Percentiles rank a stretch among this genome's conserved stretches.
Evolutionary conservation across 768 basidiomycete genomes (phyloP).

Genomic region (Lentinula lateritia): DNA sequence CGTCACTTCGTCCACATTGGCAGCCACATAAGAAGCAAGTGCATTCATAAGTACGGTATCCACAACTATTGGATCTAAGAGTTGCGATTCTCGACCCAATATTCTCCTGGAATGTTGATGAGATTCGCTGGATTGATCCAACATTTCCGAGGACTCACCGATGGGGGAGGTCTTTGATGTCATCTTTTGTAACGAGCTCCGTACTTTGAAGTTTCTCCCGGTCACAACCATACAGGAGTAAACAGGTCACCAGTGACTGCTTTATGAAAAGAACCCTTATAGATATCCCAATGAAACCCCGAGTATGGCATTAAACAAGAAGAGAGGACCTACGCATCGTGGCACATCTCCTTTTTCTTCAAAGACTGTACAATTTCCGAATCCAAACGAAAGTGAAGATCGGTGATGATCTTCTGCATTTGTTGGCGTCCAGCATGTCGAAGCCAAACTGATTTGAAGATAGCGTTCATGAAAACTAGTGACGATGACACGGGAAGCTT

Average conservation of each 20-base stretch:
- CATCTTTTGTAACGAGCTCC: constrained; percentile 42
- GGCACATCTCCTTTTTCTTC: constrained; percentile 18
- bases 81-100: constrained; percentile 31
- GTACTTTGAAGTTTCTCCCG: constrained; percentile 36
- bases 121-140: background rate
- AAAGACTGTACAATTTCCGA: constrained; percentile 32
- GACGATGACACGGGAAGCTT: constrained; percentile 37
- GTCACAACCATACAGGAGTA: constrained; percentile 66
- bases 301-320: background rate
- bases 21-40: constrained; percentile 44
- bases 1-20: constrained; percentile 42
- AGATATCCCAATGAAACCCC: background rate
- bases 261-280: constrained; percentile 49
- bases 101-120: constrained; percentile 37
- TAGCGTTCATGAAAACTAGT: constrained; percentile 45
- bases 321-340: constrained; percentile 32
- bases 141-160: constrained; percentile 34
- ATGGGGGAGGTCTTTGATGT: constrained; percentile 47
- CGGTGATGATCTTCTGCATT: constrained; percentile 44
- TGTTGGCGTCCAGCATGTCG: constrained; percentile 54
- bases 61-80: constrained; percentile 57
- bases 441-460: constrained; percentile 57
- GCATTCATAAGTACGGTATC: constrained; percentile 51
- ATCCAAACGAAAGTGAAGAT: constrained; percentile 40
- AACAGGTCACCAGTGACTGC: constrained; percentile 52